Evolutionary conservation across 768 basidiomycete genomes (phyloP), one percentile per base, ranked within the genome.

Genomic region (Kwoniella heveanensis): DNA sequence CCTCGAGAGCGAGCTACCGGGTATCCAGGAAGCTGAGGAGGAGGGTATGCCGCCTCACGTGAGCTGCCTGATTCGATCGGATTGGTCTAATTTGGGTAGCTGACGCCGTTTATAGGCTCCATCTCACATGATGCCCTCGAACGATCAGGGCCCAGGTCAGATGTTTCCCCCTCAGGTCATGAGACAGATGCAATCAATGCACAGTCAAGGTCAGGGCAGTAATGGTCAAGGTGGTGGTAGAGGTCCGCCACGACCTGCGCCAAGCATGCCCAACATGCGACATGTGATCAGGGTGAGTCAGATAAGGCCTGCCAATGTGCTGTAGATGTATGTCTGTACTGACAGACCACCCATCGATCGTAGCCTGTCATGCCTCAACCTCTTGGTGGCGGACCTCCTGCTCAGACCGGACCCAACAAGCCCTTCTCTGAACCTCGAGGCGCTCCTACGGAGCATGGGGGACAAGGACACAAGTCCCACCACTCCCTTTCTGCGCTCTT

Each of bases 361-460:
- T n/a, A 72, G 72, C 55, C 64, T n/a, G 65, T 67, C 5, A 71
- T 76, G 72, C 74, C 74, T 19, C 54, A 56, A 12, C 67, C 61
- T 1, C 67, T 76, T 17, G 68, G 74, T 39, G 63, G 62, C 19
- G 61, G 54, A 30, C 61, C 54, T 22, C 27, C 47, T 27, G 48
- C 32, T 25, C n/a, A 22, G 22, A 15, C 22, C 36, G 62, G 50
- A 25, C 47, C 55, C 1, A 60, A 54, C 22, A 68, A 67, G 50
- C 60, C 69, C 6, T 59, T 55, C 25, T 69, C 72, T 27, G 70
- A 72, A 25, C 68, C 68, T 39, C 67, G 65, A 22, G 26, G 39
- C 39, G 39, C 10, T 10, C 39, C 39, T 10, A 3, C 48, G 1
- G 47, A 19, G 12, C 39, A 37, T 26, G 22, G 32, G 15, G 64